Evolutionary conservation across 2,329 filamentous ascomycete genomes (phyloP).

Genomic region (Cytospora paraplurivora): DNA sequence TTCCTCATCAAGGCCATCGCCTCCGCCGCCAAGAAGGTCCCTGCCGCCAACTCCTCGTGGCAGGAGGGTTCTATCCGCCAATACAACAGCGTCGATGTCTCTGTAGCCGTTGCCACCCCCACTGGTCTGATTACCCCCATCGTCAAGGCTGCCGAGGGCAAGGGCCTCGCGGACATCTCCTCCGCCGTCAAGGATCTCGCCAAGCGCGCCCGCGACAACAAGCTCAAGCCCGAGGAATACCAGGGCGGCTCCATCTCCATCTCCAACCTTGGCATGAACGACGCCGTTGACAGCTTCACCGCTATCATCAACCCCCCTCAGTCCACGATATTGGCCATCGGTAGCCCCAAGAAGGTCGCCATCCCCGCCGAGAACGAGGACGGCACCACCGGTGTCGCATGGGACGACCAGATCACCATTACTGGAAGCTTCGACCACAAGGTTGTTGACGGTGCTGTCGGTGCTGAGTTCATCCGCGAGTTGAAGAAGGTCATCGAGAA

Average conservation of each 20-base stretch:
- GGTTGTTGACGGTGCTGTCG: constrained; percentile 94
- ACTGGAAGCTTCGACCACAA: constrained; percentile 99
- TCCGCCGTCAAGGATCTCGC: constrained; percentile 91
- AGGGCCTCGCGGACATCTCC: constrained; percentile 88
- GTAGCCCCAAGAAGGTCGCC: constrained; percentile 93
- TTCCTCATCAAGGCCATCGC: constrained; percentile 97
- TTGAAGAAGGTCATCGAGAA: constrained; percentile 98
- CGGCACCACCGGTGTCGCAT: constrained; percentile 73
- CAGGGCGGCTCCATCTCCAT: constrained; percentile 99
- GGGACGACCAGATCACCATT: constrained; percentile 96
- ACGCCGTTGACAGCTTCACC: constrained; percentile 93
- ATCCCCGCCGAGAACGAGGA: constrained; percentile 84
- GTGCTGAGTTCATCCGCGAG: constrained; percentile 94
- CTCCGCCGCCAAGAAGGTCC: constrained; percentile 88
- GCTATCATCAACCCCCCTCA: constrained; percentile 99
- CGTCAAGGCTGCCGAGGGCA: constrained; percentile 83
- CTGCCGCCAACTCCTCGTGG: constrained; percentile 95
- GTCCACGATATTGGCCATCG: constrained; percentile 91
- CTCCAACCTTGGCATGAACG: constrained; percentile 99
- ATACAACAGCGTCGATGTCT: constrained; percentile 91
- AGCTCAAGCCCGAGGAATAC: constrained; percentile 99
- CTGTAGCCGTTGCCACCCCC: constrained; percentile 92
- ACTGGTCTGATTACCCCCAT: constrained; percentile 96
- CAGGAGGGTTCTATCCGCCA: constrained; percentile 87
- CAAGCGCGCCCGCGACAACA: constrained; percentile 93